Base-by-base conservation (phyloP, 805 yeast genomes). In the Starmerella gropengiesseri region DNA sequence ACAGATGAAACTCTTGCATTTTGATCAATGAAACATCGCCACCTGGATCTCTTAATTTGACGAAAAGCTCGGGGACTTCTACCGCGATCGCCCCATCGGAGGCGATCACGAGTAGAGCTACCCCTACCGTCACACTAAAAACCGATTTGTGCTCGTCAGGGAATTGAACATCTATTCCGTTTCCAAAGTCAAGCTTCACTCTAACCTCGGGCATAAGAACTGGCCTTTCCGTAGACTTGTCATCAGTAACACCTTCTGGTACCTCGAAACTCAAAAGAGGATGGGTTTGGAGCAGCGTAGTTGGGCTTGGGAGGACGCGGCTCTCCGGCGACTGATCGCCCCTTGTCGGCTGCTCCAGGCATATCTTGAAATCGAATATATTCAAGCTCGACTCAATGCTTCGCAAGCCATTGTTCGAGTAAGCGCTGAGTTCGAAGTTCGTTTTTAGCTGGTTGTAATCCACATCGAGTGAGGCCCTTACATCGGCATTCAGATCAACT, bases 91-190 rank as follows among this genome's bases (percentile, higher is more conserved):
- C 41, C 1, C 41, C 41, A 17, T 31, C 41, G 7, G 21, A 6
- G 6, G 13, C 18, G 2, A 17, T 14, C 8, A 31, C 17, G 16
- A 36, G 7, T 13, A 19, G 9, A 5, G 8, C n/a, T 2, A 19
- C 25, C 4, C 14, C 25, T 3, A 27, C 31, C 5, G 31, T 20
- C 5, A 40, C n/a, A 21, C 12, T 7, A 21, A 40, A 26, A 7
- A 25, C 20, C 3, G 43, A 28, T 19, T 22, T 14, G 12, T 39
- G 18, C 17, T 5, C 21, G 33, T 40, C 38, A 13, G 43, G 43
- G 21, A 40, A 40, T 12, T 40, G 43, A 17, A 36, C 18, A 19
- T 31, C 13, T 5, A 36, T 26, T 4, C 32, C 40, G 17, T 21
- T 29, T 12, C 21, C 32, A 28, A 35, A 35, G 14, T 35, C 22